Base-by-base conservation (phyloP, 805 yeast species). In the Isabelozyma rhagii region DNA sequence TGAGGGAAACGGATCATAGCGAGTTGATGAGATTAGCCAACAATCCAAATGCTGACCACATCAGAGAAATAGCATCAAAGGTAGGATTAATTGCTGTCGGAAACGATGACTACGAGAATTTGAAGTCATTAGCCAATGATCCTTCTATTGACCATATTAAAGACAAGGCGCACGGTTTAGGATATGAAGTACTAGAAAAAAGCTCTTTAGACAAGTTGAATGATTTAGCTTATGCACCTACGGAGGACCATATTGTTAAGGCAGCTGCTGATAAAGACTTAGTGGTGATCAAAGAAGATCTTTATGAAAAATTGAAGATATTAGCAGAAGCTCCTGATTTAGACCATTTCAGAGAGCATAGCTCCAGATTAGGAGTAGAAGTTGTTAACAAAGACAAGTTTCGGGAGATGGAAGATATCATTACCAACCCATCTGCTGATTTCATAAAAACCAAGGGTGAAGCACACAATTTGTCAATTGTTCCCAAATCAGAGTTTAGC, bases 131-230 rank as follows among this genome's bases (percentile, higher is more conserved):
- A 18, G 55, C 54, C 8, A 46, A 58, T 31, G 55, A 55, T 5
- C 64, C 68, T 3, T 29, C 56, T 5, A 28, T 54, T 4, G 66
- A 61, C 1, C 62, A 58, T 39, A 39, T 67, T 18, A 49, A 43
- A 7, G 44, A 42, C 7, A 58, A 58, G 27, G 62, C 54, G 46
- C 56, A 47, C 14, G 44, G 36, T 3, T 21, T 51, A 8, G 50
- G 50, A 17, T 41, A 40, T 21, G 48, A 40, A 8, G 36, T 43
- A 8, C 28, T 56, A 18, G 31, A 49, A 14, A 13, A 36, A 8
- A 28, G 31, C 5, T 47, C 42, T 38, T 47, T 34, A 38, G 25
- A 47, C 9, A 45, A 47, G 18, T 36, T 49, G 17, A 47, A 21
- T 13, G 43, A 45, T 6, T 43, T 56, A 1, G 51, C 53, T 5